Percentiles rank a stretch among this genome's conserved stretches.
Evolutionary conservation across 2,329 filamentous ascomycete species (phyloP).

Genomic region (Beauveria varroae): DNA sequence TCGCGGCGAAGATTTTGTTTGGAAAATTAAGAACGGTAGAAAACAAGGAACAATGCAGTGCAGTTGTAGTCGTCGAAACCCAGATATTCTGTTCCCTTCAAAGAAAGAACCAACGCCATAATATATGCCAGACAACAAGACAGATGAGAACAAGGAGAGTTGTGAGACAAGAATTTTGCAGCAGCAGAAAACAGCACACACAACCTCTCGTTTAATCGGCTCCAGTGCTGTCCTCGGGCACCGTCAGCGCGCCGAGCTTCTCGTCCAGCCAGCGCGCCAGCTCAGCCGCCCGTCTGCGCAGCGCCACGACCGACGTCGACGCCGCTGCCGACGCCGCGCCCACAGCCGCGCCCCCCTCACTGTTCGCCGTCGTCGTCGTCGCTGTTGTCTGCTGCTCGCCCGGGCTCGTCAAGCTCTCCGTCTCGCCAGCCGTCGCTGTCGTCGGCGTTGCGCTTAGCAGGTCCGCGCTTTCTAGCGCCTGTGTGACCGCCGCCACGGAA

Average conservation of each 20-base stretch:
- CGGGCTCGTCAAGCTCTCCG: conserved; percentile 39
- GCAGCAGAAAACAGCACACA: neutral
- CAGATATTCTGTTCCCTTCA: neutral
- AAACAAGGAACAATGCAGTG: neutral
- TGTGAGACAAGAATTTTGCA: neutral
- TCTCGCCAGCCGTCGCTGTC: conserved; percentile 13
- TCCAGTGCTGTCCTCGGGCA: conserved; percentile 46
- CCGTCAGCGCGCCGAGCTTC: conserved; percentile 45
- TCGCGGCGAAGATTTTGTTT: no score
- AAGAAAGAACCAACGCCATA: neutral
- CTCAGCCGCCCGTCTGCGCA: conserved; percentile 51
- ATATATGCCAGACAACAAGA: neutral
- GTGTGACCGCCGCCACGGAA: conserved; percentile 17
- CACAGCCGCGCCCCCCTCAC: conserved; percentile 19
- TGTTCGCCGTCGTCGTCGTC: conserved; percentile 28
- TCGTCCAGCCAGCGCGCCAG: conserved; percentile 53
- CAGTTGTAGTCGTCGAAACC: neutral
- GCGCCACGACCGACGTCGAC: conserved; percentile 40
- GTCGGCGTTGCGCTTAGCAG: neutral
- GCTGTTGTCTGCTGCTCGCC: conserved; percentile 35
- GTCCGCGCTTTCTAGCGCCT: conserved; percentile 25
- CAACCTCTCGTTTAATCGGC: conserved; percentile 17
- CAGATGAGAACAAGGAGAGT: neutral
- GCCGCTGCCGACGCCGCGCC: conserved; percentile 24
- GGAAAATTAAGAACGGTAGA: no score